Conservation (phyloP, 306 rosid species). For the Cucurbita maxima region DNA sequence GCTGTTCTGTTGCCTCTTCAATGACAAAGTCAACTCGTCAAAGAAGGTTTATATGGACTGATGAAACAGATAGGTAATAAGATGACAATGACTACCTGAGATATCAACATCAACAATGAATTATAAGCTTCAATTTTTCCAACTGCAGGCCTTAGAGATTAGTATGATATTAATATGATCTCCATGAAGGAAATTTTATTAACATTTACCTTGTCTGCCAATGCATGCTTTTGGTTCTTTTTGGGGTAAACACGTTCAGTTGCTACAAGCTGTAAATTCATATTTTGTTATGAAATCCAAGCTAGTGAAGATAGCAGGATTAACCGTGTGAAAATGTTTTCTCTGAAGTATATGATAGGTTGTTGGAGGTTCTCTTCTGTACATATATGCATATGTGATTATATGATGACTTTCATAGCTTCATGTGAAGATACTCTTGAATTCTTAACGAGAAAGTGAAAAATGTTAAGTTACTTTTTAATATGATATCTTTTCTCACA, state of each 20-base stretch:
- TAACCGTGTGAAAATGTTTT: not conserved
- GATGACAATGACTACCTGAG: not conserved
- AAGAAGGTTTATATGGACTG: slow-evolving; percentile 69
- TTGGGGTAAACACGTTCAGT: not conserved
- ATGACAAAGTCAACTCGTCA: slow-evolving; percentile 50
- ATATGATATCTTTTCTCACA: not conserved
- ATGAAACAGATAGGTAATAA: slow-evolving; percentile 73
- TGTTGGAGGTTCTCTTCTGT: not conserved
- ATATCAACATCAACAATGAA: not conserved
- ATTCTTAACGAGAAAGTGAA: slow-evolving; percentile 2
- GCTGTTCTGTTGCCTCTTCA: slow-evolving; percentile 30
- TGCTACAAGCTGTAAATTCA: not conserved
- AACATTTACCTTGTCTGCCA: not conserved
- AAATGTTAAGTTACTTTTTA: not conserved
- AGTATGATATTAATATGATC: not conserved
- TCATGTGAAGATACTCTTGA: not conserved
- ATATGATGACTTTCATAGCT: not conserved
- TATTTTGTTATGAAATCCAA: not conserved
- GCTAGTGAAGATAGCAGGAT: slow-evolving; percentile 1
- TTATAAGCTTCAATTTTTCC: not conserved
- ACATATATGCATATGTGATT: not conserved
- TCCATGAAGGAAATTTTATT: not conserved
- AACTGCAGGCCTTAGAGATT: not conserved
- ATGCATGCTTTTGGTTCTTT: not conserved
- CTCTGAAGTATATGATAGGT: not conserved